These are phyloP conservation scores for Cutaneotrichosporon sp. DNA, from an alignment of 1,284 basidiomycete species.

Conservation along the genomic window DNA sequence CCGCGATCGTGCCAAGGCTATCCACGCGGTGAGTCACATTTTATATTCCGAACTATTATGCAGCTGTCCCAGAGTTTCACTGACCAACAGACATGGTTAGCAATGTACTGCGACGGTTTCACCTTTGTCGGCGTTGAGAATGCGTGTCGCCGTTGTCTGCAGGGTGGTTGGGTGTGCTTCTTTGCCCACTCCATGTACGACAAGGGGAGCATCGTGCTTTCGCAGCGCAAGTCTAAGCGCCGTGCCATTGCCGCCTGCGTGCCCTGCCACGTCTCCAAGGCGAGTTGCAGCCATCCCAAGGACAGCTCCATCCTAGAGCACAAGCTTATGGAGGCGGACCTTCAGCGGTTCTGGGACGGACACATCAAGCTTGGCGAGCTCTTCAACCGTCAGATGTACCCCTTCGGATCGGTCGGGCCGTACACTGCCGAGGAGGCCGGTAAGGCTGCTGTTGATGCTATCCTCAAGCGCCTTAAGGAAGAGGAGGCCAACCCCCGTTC, in stretches of 20 bases:
- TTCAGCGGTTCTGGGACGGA: background rate
- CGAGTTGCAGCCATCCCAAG: background rate
- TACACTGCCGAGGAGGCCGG: background rate
- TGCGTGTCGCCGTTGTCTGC: background rate
- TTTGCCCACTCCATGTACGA: background rate
- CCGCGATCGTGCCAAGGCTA: background rate
- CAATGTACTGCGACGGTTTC: background rate
- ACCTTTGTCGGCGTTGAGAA: background rate
- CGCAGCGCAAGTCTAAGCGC: background rate
- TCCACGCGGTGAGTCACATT: background rate
- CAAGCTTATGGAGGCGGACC: background rate
- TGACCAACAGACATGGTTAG: background rate
- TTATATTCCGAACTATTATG: too few relatives aligned
- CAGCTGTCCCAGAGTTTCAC: background rate
- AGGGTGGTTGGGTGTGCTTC: background rate
- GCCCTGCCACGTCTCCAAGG: background rate
- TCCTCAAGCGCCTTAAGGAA: background rate
- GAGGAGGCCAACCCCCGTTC: too few relatives aligned
- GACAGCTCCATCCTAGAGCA: too few relatives aligned
- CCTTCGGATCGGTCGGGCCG: background rate
- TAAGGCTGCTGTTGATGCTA: background rate
- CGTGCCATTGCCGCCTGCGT: background rate
- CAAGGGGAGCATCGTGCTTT: background rate
- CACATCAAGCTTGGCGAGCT: background rate
- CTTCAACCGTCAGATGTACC: background rate